Base-by-base conservation (phyloP, 441 rosid genomes). In the Jatropha multifida region DNA sequence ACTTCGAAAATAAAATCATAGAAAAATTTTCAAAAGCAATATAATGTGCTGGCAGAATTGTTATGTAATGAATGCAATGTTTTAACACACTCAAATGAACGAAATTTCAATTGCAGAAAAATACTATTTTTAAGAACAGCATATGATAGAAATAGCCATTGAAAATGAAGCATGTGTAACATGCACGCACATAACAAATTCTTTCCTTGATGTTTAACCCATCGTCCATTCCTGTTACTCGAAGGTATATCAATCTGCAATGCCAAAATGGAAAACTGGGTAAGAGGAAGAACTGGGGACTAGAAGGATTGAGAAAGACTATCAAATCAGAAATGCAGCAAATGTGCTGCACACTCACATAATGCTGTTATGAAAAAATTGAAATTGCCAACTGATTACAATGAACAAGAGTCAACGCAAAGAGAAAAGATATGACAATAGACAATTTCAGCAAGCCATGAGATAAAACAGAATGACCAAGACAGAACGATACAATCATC, bases 221-320 rank as follows among this genome's bases (percentile, higher is more conserved):
- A 69, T 92, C 92, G 74, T 92, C 93, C 99, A 96, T 96, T 81
- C 98, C 99, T 66, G 93, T 90, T 71, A 96, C 99, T 84, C 88
- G 90, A 60, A 95, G 95, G 82, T 92, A 93, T 77, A 90, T 86
- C 86, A 95, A 82, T 81, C 99, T 93, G 77, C 78, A 83, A 68
- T 79, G 78, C 6, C 76, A 69, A 80, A 74, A 69, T 27, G 41
- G 76, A 73, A 52, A 55, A 65, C 41, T 27, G 13, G 58, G 18
- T 18, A 1, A 8, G 60, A 60, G 46, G 61, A 38, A 66, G 10
- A 18, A 38, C 38, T n/a, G 59, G 27, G 3, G 14, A 62, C 49
- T 20, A 13, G 51, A 18, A 48, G 17, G 38, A 79, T n/a, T 52
- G 51, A 42, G 17, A 49, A 20, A 74, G 48, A 56, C 13, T 60